Percentiles rank a stretch among this genome's conserved stretches.
Conservation (phyloP, 73 alveolate species). For the Halteria grandinella region DNA sequence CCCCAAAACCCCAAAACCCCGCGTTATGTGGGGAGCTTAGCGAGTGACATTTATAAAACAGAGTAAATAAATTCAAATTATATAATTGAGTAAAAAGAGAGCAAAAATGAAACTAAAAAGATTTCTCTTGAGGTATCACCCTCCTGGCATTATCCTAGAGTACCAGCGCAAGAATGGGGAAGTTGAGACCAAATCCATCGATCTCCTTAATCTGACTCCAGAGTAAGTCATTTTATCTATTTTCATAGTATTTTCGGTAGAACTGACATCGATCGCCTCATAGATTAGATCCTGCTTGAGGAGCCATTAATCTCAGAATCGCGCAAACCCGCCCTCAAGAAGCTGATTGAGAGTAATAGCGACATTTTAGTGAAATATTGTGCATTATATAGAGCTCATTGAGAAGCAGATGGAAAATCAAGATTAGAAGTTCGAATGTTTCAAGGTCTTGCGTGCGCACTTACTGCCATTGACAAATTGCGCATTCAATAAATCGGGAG, state of each 20-base stretch:
- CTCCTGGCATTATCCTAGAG: conserved; percentile 98
- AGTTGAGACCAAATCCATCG: conserved; percentile 90
- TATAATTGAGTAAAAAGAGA: too few species aligned
- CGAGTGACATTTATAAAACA: too few species aligned
- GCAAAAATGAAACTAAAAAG: conserved; percentile 96
- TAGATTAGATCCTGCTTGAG: conserved; percentile 91
- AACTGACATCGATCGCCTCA: conserved; percentile 94
- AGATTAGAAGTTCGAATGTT: conserved; percentile 87
- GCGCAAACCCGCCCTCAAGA: conserved; percentile 81
- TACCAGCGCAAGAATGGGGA: conserved; percentile 92
- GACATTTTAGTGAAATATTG: conserved; percentile 42
- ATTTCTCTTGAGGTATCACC: conserved; percentile 93
- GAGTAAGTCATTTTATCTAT: conserved; percentile 32
- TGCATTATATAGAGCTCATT: conserved; percentile 72
- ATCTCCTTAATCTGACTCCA: conserved; percentile 90
- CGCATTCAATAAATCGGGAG: conserved; percentile 98
- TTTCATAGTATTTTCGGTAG: neutral
- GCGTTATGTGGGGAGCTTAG: too few species aligned
- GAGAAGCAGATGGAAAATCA: conserved; percentile 84
- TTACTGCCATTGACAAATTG: conserved; percentile 99
- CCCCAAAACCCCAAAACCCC: too few species aligned
- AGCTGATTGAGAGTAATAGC: conserved; percentile 76
- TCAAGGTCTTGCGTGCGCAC: conserved; percentile 97
- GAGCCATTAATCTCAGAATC: conserved; percentile 94
- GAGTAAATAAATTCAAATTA: too few species aligned